These are phyloP conservation scores for Wickerhamomyces chaumierensis DNA, from an alignment of 805 yeast genomes.

Conservation along the genomic window DNA sequence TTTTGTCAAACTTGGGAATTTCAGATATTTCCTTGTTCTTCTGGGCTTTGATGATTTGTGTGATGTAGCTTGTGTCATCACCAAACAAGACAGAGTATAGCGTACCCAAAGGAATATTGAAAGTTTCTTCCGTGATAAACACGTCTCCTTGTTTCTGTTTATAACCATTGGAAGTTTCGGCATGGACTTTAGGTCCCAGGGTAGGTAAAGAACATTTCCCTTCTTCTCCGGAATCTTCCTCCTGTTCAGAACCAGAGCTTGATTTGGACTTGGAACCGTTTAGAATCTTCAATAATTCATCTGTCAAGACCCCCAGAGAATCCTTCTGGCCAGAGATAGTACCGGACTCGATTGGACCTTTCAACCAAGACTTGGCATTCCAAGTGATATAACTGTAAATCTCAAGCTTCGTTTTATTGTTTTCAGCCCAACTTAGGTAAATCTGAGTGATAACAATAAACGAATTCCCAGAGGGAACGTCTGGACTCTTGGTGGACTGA, in stretches of 20 bases:
- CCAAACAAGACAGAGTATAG: constrained; percentile 52
- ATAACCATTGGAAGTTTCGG: constrained; percentile 27
- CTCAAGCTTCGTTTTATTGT: constrained; percentile 39
- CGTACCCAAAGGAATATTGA: constrained; percentile 59
- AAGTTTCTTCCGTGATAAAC: constrained; percentile 33
- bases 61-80: constrained; percentile 37
- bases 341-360: constrained; percentile 65
- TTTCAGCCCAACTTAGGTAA: constrained; percentile 51
- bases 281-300: constrained; percentile 23
- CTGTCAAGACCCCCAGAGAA: constrained; percentile 35
- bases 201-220: constrained; percentile 17
- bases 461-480: constrained; percentile 70
- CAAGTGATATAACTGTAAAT: constrained; percentile 52
- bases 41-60: constrained; percentile 39
- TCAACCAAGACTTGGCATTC: constrained; percentile 72
- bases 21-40: constrained; percentile 46
- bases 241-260: constrained; percentile 5
- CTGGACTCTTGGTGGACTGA: constrained; percentile 60
- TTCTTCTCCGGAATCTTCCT: constrained; percentile 11
- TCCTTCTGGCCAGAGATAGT: constrained; percentile 63
- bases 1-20: constrained; percentile 30
- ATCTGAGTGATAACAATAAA: constrained; percentile 51
- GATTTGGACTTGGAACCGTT: constrained; percentile 1
- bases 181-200: constrained; percentile 28
- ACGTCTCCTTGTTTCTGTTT: constrained; percentile 37